Evolutionary conservation across 176 grass and related monocot species (phyloP), one percentile per base, ranked within the genome.

Genomic region (Oryza australiensis): DNA sequence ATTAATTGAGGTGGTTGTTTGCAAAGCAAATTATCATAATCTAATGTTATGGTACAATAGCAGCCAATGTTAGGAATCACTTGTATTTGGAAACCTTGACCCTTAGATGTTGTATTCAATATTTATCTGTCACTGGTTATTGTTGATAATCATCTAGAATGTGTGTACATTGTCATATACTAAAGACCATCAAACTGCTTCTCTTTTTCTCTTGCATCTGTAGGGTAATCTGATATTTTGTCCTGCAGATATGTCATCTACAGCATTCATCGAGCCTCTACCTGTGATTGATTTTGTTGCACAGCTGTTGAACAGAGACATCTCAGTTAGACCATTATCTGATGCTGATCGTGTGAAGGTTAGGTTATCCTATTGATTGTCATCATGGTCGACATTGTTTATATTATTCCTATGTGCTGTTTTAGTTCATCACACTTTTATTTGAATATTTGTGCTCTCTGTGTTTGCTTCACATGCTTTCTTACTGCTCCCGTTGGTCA

Each of bases 301-400:
- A 48, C 87, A 92, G 79, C 87, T 92, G 76, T 85, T 92, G 37
- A 89, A 84, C 65, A 89, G 84, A 87, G 84, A 89, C 38, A 80
- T 92, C 65, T 76, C 83, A 51, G 64, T 49, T 26, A 92, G 90
- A 83, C 87, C 87, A 72, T 89, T 92, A 66, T 92, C 90, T 73
- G 90, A 92, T 85, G 83, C 90, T 84, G 90, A 92, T 80, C 87
- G 90, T 87, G 87, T 92, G 51, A 92, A 92, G 90, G 90, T 92
- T 75, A 64, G 38, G 28, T 48, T 46, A 82, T 82, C 71, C 16
- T 82, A 63, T 72, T 33, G 12, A 30, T 55, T 76, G 60, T 29
- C 30, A 10, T 68, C 24, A 71, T 68, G 22, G 33, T 78, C 1
- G 1, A 43, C 20, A 27, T 80, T 16, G 12, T 65, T 64, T 32